Evolutionary conservation across 192 early-diverging fungal species (phyloP).

Genomic region (Coemansia sp.): DNA sequence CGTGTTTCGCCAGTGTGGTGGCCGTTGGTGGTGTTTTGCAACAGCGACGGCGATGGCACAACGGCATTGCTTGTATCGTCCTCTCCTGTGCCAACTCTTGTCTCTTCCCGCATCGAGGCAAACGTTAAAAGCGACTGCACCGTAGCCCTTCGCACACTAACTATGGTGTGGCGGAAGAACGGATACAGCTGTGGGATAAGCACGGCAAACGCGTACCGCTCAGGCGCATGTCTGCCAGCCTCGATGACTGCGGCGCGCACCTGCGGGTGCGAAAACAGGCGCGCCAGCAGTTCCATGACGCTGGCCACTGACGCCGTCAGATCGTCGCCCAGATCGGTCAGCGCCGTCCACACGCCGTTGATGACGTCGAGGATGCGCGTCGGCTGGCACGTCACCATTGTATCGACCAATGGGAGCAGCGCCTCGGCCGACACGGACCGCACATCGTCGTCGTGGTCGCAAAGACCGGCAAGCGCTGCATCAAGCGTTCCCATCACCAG

Average conservation of each 20-base stretch:
- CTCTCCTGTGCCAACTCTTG: neutral
- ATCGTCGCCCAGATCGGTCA: constrained; percentile 88
- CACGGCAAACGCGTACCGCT: constrained; percentile 35
- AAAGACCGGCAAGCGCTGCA: constrained; percentile 83
- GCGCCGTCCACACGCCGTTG: constrained; percentile 79
- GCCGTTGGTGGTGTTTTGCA: neutral
- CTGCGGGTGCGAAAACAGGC: constrained; percentile 60
- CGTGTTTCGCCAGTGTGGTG: neutral
- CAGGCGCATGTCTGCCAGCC: constrained; percentile 9
- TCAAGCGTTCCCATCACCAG: constrained; percentile 71
- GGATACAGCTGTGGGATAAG: constrained; percentile 87
- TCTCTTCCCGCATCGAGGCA: constrained; percentile 39
- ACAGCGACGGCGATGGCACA: neutral
- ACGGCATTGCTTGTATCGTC: neutral
- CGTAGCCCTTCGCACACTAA: constrained; percentile 78
- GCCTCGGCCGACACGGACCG: constrained; percentile 88
- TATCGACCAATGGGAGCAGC: constrained; percentile 80
- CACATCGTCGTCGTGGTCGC: constrained; percentile 92
- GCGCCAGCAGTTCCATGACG: constrained; percentile 90
- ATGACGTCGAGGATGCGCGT: constrained; percentile 73
- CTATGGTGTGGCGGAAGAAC: constrained; percentile 93
- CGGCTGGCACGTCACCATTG: constrained; percentile 68
- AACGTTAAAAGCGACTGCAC: constrained; percentile 78
- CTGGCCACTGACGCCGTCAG: constrained; percentile 86
- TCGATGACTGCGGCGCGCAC: constrained; percentile 30